A percentile compares a stretch with the other conserved stretches of the same genome.
These are phyloP conservation scores for Hyaloraphidium curvatum DNA, from an alignment of 192 early-diverging fungal species.

Conservation along the genomic window DNA sequence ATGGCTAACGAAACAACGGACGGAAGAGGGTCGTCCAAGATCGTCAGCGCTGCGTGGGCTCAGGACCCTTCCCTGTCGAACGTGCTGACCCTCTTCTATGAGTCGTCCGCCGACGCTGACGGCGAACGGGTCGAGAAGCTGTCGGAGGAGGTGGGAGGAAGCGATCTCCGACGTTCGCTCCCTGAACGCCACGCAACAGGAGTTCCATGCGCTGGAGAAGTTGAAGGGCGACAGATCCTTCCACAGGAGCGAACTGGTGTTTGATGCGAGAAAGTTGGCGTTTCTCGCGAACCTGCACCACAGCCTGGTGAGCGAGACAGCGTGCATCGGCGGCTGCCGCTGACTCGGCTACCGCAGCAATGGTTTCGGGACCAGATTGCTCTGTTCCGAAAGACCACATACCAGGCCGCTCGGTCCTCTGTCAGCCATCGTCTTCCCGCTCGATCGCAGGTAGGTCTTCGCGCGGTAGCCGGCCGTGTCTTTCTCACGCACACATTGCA, in stretches of 20 bases:
- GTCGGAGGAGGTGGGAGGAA: no score
- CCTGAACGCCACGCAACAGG: no score
- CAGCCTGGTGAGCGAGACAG: slow-evolving; percentile 42
- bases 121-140: no score
- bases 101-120: no score
- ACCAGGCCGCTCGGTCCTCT: no score
- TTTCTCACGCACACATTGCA: no score
- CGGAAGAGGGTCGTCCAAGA: no score
- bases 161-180: no score
- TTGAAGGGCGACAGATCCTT: slow-evolving; percentile 65
- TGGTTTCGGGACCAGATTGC: slow-evolving; percentile 34
- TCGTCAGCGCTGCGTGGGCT: slow-evolving; percentile 39
- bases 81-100: neutral
- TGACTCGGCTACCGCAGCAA: slow-evolving; percentile 21
- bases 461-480: no score
- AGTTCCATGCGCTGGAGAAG: slow-evolving; percentile 52
- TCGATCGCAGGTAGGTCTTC: no score
- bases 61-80: slow-evolving; percentile 7
- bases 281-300: slow-evolving; percentile 57
- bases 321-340: neutral
- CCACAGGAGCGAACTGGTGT: slow-evolving; percentile 57
- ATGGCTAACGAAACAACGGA: no score
- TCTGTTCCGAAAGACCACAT: slow-evolving; percentile 8
- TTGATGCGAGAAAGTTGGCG: slow-evolving; percentile 58
- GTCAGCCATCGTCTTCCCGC: no score